phyloP scores from a whole-genome alignment of 345 rosid species.

The Citrus hindsii region DNA sequence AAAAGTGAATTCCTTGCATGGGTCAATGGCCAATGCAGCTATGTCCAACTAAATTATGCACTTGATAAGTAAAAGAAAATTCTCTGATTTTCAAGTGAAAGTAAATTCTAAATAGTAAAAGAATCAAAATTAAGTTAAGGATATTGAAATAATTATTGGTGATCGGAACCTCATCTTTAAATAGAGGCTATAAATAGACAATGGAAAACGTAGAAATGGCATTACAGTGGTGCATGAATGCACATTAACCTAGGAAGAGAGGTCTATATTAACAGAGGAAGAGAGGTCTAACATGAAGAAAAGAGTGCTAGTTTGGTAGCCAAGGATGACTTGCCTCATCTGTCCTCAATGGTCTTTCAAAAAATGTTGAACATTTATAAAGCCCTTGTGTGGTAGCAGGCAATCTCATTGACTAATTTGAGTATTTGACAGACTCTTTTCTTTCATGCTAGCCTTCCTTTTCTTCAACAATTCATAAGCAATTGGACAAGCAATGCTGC shows the following conservation, averaged over 20 bases:
- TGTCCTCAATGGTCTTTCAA: neutral
- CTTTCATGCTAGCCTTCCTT: slow-evolving; percentile 38
- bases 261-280: neutral
- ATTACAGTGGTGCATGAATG: neutral
- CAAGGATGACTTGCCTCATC: slow-evolving; percentile 40
- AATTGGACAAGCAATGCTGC: too few species aligned
- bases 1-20: too few species aligned
- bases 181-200: neutral
- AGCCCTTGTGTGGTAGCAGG: slow-evolving; percentile 19
- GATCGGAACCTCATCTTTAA: neutral
- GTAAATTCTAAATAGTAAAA: too few species aligned
- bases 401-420: slow-evolving; percentile 41
- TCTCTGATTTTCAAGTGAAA: too few species aligned
- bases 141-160: neutral
- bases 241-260: slow-evolving; percentile 14
- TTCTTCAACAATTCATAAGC: slow-evolving; percentile 11
- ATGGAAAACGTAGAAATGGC: neutral
- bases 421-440: slow-evolving; percentile 33
- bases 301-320: slow-evolving; percentile 26
- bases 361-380: too few species aligned
- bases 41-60: neutral
- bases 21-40: too few species aligned
- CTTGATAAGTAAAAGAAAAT: neutral
- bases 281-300: slow-evolving; percentile 36
- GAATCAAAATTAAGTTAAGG: too few species aligned